phyloP scores from a whole-genome alignment of 495 filamentous ascomycete genomes.

The Echria macrotheca region DNA sequence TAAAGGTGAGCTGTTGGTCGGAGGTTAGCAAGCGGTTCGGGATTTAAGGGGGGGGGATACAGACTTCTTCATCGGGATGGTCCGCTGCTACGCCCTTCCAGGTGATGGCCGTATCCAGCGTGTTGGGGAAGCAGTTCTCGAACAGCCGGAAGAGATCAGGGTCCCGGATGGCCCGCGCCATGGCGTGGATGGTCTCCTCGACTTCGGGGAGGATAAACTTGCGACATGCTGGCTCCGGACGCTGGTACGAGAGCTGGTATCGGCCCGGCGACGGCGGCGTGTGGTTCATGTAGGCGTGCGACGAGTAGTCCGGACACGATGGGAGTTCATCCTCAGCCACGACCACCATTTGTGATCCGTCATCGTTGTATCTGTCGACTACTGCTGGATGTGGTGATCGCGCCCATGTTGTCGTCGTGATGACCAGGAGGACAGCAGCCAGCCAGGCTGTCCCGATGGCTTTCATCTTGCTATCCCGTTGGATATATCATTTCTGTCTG shows the following conservation, averaged over 20 bases:
- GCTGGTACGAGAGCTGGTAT: constrained; percentile 49
- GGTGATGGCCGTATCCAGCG: constrained; percentile 61
- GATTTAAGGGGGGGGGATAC: neutral
- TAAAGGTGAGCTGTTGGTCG: constrained; percentile 36
- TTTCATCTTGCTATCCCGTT: too few species aligned
- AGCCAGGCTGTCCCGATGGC: too few species aligned
- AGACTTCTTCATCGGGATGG: constrained; percentile 29
- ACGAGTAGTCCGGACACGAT: constrained; percentile 51
- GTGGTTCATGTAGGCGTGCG: constrained; percentile 42
- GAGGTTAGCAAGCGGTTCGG: neutral
- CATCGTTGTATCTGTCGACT: too few species aligned
- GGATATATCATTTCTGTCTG: too few species aligned
- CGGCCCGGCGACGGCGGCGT: constrained; percentile 41
- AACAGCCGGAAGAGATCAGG: constrained; percentile 64
- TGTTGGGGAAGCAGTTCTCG: constrained; percentile 61
- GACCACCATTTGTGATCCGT: neutral
- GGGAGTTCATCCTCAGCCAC: neutral
- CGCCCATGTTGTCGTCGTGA: too few species aligned
- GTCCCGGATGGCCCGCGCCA: constrained; percentile 49
- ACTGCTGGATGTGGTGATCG: too few species aligned
- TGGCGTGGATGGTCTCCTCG: constrained; percentile 46
- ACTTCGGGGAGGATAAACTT: constrained; percentile 53
- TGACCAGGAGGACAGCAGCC: too few species aligned
- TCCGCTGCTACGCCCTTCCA: constrained; percentile 53
- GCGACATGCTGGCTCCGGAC: constrained; percentile 52